phyloP scores from a whole-genome alignment of 192 early-diverging fungal species.

The Oehlia diaphana region DNA sequence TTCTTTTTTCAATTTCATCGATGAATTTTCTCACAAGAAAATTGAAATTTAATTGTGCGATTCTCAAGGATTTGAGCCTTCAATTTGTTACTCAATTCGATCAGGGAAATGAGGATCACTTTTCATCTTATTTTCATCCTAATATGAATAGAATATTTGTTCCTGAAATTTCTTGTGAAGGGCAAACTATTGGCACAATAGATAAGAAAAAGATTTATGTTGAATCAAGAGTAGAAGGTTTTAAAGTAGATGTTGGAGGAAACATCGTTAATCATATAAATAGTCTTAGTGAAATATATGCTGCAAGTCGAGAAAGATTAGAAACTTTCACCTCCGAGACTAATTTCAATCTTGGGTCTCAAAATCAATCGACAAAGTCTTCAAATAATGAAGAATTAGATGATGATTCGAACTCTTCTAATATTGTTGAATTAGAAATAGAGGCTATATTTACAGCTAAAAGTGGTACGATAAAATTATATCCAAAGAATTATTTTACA shows the following conservation, averaged over 20 bases:
- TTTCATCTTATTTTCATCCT: constrained; percentile 50
- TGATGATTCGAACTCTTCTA: constrained; percentile 12
- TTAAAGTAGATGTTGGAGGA: constrained; percentile 71
- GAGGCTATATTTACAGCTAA: constrained; percentile 50
- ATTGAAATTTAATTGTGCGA: constrained; percentile 54
- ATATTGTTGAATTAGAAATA: constrained; percentile 45
- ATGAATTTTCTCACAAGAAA: constrained; percentile 63
- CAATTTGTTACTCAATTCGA: constrained; percentile 72
- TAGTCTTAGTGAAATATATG: constrained; percentile 62
- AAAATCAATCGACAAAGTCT: background rate
- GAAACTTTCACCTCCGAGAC: constrained; percentile 49
- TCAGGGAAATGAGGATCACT: constrained; percentile 58
- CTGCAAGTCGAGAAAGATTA: constrained; percentile 57
- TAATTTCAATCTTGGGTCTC: constrained; percentile 24
- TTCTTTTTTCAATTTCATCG: constrained; percentile 60
- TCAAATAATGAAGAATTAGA: background rate
- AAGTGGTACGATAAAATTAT: constrained; percentile 50
- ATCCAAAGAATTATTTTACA: constrained; percentile 50
- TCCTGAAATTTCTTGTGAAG: constrained; percentile 54
- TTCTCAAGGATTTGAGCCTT: constrained; percentile 56
- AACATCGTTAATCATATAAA: constrained; percentile 66
- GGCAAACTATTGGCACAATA: constrained; percentile 40
- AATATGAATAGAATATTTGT: constrained; percentile 55
- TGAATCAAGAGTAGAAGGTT: constrained; percentile 66
- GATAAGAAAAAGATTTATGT: constrained; percentile 48